These are phyloP conservation scores for Syzygium aqueum DNA, from an alignment of 345 rosid genomes.

Conservation along the genomic window DNA sequence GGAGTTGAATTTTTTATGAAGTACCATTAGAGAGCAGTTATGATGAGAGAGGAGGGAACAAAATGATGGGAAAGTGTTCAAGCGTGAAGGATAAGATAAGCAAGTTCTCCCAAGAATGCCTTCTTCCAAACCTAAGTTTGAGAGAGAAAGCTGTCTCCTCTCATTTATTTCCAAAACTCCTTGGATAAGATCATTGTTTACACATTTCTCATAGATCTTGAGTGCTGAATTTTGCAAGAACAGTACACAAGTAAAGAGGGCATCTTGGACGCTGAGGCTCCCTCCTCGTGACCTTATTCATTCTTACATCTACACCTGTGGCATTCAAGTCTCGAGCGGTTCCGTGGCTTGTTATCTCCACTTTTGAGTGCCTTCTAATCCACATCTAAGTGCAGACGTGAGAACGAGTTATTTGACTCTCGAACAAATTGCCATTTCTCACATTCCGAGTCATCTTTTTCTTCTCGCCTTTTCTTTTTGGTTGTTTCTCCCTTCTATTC, in stretches of 20 bases:
- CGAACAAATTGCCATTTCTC: neutral
- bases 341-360: neutral
- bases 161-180: neutral
- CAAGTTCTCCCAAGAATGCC: neutral
- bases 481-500: neutral
- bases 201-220: neutral
- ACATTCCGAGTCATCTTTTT: neutral
- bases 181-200: neutral
- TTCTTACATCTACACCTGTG: neutral
- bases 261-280: neutral
- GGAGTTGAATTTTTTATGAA: conserved; percentile 24
- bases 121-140: neutral
- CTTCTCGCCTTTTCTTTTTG: neutral
- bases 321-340: neutral
- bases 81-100: neutral
- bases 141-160: neutral
- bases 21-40: neutral
- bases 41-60: conserved; percentile 31
- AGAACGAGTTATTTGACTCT: neutral
- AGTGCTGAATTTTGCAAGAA: neutral
- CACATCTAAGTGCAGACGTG: neutral
- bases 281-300: neutral
- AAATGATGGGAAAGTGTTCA: conserved; percentile 30
- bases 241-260: neutral
- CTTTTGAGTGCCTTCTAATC: neutral